phyloP scores from a whole-genome alignment of 768 basidiomycete genomes.

The Sistotremastrum niveocremeum region DNA sequence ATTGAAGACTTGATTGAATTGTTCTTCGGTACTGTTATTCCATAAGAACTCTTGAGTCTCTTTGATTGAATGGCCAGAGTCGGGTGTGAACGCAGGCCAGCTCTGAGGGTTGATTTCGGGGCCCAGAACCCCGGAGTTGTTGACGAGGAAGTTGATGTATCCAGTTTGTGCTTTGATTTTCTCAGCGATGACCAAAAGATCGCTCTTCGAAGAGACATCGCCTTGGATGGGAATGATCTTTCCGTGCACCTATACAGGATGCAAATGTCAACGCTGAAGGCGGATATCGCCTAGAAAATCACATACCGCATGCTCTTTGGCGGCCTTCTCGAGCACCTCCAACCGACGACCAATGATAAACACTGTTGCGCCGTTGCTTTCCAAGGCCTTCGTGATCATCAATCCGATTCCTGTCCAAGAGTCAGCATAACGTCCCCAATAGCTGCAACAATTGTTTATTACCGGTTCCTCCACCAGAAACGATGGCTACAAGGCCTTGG shows the following conservation, averaged over 20 bases:
- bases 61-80: slow-evolving; percentile 12
- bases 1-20: slow-evolving; percentile 9
- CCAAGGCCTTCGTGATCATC: slow-evolving; percentile 16
- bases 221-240: slow-evolving; percentile 5
- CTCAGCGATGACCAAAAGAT: not conserved
- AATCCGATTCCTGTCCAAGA: slow-evolving; percentile 36
- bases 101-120: too few relatives aligned
- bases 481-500: slow-evolving; percentile 50
- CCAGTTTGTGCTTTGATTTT: slow-evolving; percentile 2
- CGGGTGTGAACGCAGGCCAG: slow-evolving; percentile 4
- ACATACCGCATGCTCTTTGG: slow-evolving; percentile 1
- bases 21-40: slow-evolving; percentile 40
- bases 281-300: not conserved
- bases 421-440: slow-evolving; percentile 2
- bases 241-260: not conserved
- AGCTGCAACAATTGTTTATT: slow-evolving; percentile 7
- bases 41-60: slow-evolving; percentile 31
- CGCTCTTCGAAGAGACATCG: slow-evolving; percentile 3
- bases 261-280: not conserved
- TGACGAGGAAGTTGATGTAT: slow-evolving; percentile 7
- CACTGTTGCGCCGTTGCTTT: slow-evolving; percentile 17
- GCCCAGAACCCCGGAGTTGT: slow-evolving; percentile 1
- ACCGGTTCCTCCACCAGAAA: slow-evolving; percentile 70
- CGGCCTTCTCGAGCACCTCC: slow-evolving; percentile 7
- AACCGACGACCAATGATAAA: slow-evolving; percentile 15